Evolutionary conservation across 805 yeast species (phyloP), one percentile per base, ranked within the genome.

Genomic region (Metschnikowia lunata): DNA sequence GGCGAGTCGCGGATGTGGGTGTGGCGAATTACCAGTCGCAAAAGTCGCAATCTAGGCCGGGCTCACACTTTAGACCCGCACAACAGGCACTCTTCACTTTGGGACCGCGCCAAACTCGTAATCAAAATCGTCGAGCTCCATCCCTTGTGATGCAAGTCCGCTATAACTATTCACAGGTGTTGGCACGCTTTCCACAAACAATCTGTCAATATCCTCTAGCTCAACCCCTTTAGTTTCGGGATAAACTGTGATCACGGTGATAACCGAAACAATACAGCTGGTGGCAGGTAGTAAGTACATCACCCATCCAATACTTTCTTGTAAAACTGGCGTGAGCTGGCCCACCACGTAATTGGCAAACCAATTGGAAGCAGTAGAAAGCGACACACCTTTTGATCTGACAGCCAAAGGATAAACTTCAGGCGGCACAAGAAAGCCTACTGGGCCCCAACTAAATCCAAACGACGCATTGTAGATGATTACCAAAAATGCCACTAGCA

Each of bases 381-480:
- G 50, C 8, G 74, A 69, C 9, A 70, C 75, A 13, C 76, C 76
- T 49, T 69, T 70, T 29, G 72, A 57, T 43, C 76, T 53, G 31
- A 70, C 66, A 9, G 73, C 66, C 43, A 71, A 57, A 10, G 75
- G 75, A 45, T 61, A 67, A 34, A 68, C 72, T 49, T 71, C 76
- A 1, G 75, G 74, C 1, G 74, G 74, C 33, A 69, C 62, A 34
- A 71, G 61, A 36, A 67, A 71, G 14, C 74, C 75, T 26, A 71
- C 62, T 6, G 76, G 76, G 6, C 76, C 76, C 75, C 75, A 71
- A 47, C 72, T 65, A 54, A 61, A 71, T 5, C 76, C 76, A 53
- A 71, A 71, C 5, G 67, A 60, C 1, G 72, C 75, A 39, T 71
- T 71, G 54, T 69, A 71, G 7, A 71, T 49, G 6, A 71, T 58